These are phyloP conservation scores for Yarrowia sp. DNA, from an alignment of 805 yeast genomes.

Conservation along the genomic window DNA sequence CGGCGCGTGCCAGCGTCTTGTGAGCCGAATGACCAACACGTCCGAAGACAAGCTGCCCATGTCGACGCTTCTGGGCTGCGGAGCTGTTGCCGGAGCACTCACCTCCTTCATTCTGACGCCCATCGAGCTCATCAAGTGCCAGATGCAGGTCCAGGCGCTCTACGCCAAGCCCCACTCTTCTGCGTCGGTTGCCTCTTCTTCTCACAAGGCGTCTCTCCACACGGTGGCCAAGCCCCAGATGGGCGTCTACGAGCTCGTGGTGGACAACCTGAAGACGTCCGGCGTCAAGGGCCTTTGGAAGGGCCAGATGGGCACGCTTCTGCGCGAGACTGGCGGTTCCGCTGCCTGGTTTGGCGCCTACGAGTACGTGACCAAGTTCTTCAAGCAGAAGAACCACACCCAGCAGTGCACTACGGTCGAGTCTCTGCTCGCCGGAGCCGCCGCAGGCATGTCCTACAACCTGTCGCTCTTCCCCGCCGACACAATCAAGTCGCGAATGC, in stretches of 20 bases:
- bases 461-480: conserved; percentile 83
- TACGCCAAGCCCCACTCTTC: conserved; percentile 29
- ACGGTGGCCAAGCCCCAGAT: conserved; percentile 25
- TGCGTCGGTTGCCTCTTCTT: conserved; percentile 28
- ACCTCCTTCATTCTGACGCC: conserved; percentile 88
- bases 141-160: conserved; percentile 66
- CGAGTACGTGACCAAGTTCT: conserved; percentile 47
- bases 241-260: conserved; percentile 42
- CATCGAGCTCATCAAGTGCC: conserved; percentile 86
- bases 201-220: conserved; percentile 33
- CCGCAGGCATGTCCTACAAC: conserved; percentile 82
- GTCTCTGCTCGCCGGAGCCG: conserved; percentile 72
- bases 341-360: conserved; percentile 94
- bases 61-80: conserved; percentile 56
- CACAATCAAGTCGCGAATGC: conserved; percentile 83
- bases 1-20: conserved; percentile 28
- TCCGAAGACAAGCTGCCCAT: conserved; percentile 39
- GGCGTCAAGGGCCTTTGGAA: conserved; percentile 81
- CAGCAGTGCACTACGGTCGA: conserved; percentile 48
- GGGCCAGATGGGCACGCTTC: conserved; percentile 77
- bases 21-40: conserved; percentile 11
- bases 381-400: conserved; percentile 26
- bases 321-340: conserved; percentile 85
- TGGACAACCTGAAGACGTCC: conserved; percentile 45
- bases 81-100: conserved; percentile 77